Base-by-base conservation (phyloP, 179 eudicot species). In the Vitellaria paradoxa region DNA sequence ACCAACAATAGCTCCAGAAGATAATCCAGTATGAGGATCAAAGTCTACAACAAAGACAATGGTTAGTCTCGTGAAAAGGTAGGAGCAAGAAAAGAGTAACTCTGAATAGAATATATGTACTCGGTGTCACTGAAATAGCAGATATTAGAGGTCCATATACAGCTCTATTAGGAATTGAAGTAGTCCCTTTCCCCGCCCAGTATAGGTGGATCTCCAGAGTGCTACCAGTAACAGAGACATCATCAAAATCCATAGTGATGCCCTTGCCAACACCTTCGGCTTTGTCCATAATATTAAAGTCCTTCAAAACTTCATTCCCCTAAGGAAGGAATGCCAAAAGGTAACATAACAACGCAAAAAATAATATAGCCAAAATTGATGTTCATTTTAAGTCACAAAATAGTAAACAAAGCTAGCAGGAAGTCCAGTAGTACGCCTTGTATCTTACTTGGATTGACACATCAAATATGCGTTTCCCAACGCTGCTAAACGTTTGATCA, bases 111-210 rank as follows among this genome's bases (percentile, higher is more conserved):
- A 72, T 60, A 3, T 47, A 87, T 91, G 82, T 73, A 94, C 98
- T 94, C 24, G 98, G 97, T 69, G 91, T 94, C 66, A 94, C 87
- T 1, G 92, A 30, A 62, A 94, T 94, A 65, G 90, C 99, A 26
- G 97, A 93, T 88, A 95, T 88, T 68, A 93, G 91, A 69, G 99
- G 99, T 40, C 99, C 99, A 77, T 93, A 91, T 70, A 88, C 89
- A 65, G 92, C 92, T 84, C 93, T 82, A 3, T 66, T 21, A 52
- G 98, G 98, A 81, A 89, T 73, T 57, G 87, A 84, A 2, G 81
- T 94, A 46, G 97, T 94, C 71, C 98, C 98, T 82, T 89, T 87
- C 63, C 98, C 98, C 49, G 86, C 66, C 98, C 97, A 94, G 85
- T 89, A 94, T 75, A 92, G 82, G 81, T 73, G 87, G 77, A 94